phyloP scores from a whole-genome alignment of 2,329 filamentous ascomycete genomes.

The Penicillium sp. region DNA sequence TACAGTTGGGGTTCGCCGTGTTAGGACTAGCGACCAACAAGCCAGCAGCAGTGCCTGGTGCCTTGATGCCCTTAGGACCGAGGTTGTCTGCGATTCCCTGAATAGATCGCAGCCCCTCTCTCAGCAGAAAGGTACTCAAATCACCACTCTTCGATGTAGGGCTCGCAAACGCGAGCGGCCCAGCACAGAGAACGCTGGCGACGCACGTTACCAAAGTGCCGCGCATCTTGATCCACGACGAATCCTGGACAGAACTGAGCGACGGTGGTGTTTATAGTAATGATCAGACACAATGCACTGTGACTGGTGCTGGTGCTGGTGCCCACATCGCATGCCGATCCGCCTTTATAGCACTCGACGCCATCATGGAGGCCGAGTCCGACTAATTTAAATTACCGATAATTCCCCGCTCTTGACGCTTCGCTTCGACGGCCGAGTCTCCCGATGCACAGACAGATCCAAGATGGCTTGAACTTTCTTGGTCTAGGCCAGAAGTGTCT shows the following conservation, averaged over 20 bases:
- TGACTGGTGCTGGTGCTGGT: neutral
- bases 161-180: neutral
- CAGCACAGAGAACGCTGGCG: neutral
- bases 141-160: neutral
- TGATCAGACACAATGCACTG: neutral
- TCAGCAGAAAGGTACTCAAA: neutral
- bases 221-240: neutral
- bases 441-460: neutral
- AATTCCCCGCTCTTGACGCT: neutral
- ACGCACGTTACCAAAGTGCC: neutral
- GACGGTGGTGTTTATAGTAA: neutral
- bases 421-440: neutral
- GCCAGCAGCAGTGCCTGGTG: constrained; percentile 51
- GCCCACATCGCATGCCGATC: neutral
- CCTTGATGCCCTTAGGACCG: constrained; percentile 26
- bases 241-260: neutral
- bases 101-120: neutral
- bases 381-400: neutral
- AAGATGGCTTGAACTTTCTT: neutral
- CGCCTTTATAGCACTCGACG: neutral
- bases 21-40: constrained; percentile 58
- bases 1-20: constrained; percentile 54
- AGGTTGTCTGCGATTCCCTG: constrained; percentile 16
- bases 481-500: too few species aligned
- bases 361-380: neutral